Evolutionary conservation across 2,329 filamentous ascomycete species (phyloP), one percentile per base, ranked within the genome.

Genomic region (Coccinonectria pachysandricola): DNA sequence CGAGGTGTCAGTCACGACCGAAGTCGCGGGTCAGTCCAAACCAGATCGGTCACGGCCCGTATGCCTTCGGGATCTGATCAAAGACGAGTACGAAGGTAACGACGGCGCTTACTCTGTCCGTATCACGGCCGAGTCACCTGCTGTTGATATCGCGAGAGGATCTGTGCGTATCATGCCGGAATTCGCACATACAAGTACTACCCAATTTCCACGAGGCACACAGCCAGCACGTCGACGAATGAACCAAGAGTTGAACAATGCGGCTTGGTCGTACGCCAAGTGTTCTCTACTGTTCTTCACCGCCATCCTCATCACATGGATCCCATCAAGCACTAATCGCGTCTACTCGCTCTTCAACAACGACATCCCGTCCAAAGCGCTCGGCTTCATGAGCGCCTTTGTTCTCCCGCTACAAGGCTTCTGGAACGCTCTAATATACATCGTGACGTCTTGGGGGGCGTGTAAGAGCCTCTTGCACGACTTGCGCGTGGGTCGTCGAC

Each of bases 321-420:
- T 87, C 31, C 84, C 73, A 2, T 86, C 80, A 1, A 82, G 76
- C 12, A 68, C 79, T 33, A 91, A 92, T 50, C 68, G 84, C 7
- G 68, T 87, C 10, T 86, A 80, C 53, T 73, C 73, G 4, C 61
- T 86, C 10, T 62, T 75, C 7, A 61, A 79, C 43, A 58, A 64
- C 0, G 54, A 66, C 14, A 32, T 63, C 4, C 54, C 66, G 0
- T 66, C 62, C 6, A 65, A 75, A 15, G 59, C 65, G 0, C 67
- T 91, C 13, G 75, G 83, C 42, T 74, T 79, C 37, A 69, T 76
- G 37, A 77, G 79, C 12, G 75, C 79, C 0, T 66, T 84, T 20
- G 82, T 91, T 1, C 64, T 92, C 7, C 83, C 84, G 0, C 64
- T 86, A 0, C 84, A 92, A 48, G 84, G 84, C 0, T 81, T 87